phyloP scores from a whole-genome alignment of 1,284 basidiomycete species.

The Retiboletus flavoniger region DNA sequence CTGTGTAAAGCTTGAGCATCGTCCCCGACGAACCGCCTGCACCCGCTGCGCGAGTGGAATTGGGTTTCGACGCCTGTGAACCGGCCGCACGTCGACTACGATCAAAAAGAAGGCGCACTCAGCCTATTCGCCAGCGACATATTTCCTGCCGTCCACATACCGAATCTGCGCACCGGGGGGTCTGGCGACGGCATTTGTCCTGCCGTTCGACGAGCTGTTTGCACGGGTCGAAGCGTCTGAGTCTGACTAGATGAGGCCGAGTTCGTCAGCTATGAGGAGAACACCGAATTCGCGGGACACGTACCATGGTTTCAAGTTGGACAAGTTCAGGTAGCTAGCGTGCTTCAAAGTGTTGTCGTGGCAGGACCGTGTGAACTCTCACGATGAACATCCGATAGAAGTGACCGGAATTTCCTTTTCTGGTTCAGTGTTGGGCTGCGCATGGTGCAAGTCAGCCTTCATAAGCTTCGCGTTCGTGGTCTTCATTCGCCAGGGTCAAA shows the following conservation, averaged over 20 bases:
- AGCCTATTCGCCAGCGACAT: neutral
- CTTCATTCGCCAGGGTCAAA: neutral
- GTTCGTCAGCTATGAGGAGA: neutral
- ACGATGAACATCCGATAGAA: neutral
- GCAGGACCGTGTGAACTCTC: constrained; percentile 26
- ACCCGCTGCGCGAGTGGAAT: constrained; percentile 89
- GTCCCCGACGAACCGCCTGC: constrained; percentile 96
- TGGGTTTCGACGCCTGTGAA: constrained; percentile 73
- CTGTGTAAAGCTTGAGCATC: constrained; percentile 98
- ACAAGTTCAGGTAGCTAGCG: constrained; percentile 10
- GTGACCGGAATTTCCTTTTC: constrained; percentile 22
- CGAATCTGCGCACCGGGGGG: constrained; percentile 78
- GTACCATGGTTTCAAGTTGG: constrained; percentile 25
- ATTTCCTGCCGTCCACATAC: constrained; percentile 40
- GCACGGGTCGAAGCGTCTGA: constrained; percentile 54
- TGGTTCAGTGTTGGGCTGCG: neutral
- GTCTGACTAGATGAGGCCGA: constrained; percentile 49
- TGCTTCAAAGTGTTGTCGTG: constrained; percentile 22
- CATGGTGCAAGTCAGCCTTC: neutral
- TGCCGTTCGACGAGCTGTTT: constrained; percentile 40
- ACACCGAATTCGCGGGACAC: constrained; percentile 1
- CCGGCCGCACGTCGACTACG: constrained; percentile 75
- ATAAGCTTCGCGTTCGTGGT: too few species aligned
- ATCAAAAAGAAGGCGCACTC: neutral
- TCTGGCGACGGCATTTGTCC: constrained; percentile 53